Base-by-base conservation (phyloP, 2,329 filamentous ascomycete genomes). In the Calycina marina region DNA sequence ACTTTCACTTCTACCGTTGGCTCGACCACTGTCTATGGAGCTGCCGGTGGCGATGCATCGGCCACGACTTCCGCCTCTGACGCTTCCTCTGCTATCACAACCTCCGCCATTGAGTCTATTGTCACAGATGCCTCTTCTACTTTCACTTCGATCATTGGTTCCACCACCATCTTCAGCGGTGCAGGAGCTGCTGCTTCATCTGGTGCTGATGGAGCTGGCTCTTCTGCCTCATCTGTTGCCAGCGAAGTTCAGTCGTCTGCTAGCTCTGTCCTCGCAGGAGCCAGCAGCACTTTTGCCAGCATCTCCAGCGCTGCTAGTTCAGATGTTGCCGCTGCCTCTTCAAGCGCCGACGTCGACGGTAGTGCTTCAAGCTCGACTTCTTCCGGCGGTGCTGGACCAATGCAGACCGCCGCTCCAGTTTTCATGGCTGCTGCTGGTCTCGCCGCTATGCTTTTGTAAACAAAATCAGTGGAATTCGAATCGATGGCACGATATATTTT, bases 381-480 rank as follows among this genome's bases (percentile, higher is more conserved):
- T 2, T 28, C 28, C 3, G 44, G 24, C 18, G n/a, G n/a, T n/a
- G 42, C 32, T 30, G 47, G 30, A 34, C 42, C 46, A 12, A 40
- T 39, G 14, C 43, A 46, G 39, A 50, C 46, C 20, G 48, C 43
- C 6, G 39, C 45, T 12, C 40, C 43, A 12, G 47, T 47, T 26
- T 35, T 52, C 17, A 38, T 46, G 18, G 49, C 40, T 14, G 47
- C 42, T 26, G 49, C 41, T 25, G 50, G 49, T 42, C 28, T 52
- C 18, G 50, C 47, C 12, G 49, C 44, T 33, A 22, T 51, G 31
- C 33, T 53, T 36, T 37, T 53, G 38, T 53, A 51, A 47, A 40
- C n/a, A n/a, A n/a, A n/a, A n/a, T n/a, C n/a, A n/a, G n/a, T n/a
- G n/a, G n/a, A n/a, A n/a, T n/a, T n/a, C n/a, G n/a, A n/a, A n/a